phyloP scores from a whole-genome alignment of 106 monocot species.

The Phalaenopsis equestris region DNA sequence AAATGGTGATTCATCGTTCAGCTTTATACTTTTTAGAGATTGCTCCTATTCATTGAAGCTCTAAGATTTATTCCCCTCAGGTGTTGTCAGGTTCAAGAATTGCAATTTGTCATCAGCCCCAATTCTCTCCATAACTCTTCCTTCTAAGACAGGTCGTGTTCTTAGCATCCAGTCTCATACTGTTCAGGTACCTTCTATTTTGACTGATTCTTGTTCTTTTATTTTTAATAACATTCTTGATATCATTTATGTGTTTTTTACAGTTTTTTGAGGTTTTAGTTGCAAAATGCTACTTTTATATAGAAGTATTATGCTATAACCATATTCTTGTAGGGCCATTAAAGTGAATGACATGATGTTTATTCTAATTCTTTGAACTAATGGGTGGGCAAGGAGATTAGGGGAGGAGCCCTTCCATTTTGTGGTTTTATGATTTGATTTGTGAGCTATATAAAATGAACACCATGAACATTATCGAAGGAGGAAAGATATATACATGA shows the following conservation, averaged over 20 bases:
- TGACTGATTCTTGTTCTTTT: background rate
- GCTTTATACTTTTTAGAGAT: too few relatives aligned
- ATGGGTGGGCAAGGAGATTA: too few relatives aligned
- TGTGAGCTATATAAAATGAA: background rate
- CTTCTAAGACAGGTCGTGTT: conserved; percentile 88
- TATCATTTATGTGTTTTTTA: background rate
- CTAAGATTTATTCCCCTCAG: background rate
- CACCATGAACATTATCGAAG: background rate
- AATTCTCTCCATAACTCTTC: conserved; percentile 73
- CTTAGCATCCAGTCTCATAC: conserved; percentile 99
- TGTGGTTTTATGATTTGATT: background rate
- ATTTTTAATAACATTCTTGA: background rate
- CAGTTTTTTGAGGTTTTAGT: background rate
- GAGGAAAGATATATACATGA: background rate
- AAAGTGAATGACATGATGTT: too few relatives aligned
- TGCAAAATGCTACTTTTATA: background rate
- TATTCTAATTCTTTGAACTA: too few relatives aligned
- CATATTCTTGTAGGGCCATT: too few relatives aligned
- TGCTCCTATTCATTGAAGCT: background rate
- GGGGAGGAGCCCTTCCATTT: background rate
- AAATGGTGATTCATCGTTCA: background rate
- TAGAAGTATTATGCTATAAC: background rate
- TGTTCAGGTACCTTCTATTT: conserved; percentile 59
- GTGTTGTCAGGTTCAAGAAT: conserved; percentile 4
- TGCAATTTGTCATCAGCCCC: conserved; percentile 39